Base-by-base conservation (phyloP, 2,329 filamentous ascomycete species). In the Lachnum nothofagi region DNA sequence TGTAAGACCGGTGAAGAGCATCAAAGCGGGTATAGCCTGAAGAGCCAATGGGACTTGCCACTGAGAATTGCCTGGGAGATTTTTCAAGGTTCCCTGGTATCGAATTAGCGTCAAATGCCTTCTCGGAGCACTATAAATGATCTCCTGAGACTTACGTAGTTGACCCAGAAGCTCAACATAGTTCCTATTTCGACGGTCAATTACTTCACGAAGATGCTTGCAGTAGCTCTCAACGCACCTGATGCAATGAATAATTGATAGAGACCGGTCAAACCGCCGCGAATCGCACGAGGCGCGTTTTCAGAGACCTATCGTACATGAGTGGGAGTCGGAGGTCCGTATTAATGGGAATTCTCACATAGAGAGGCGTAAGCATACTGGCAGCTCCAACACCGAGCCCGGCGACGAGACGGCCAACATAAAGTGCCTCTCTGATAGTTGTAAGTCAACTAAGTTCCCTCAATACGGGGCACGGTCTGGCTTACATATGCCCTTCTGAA, bases 11-110 rank as follows among this genome's bases (percentile, higher is more conserved):
- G 70, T 25, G 24, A 83, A 69, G 12, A 88, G 71, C 24, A 80
- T 72, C 48, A 84, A 56, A 1, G 83, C 82, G 0, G 84, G 83
- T 3, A 86, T 68, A 44, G 73, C 75, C 64, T 88, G 85, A 51
- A 86, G 72, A 8, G 78, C 74, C 3, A 88, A 70, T 0, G 85
- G 83, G 1, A 86, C 71, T 31, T 83, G 71, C 61, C 76, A 86
- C 38, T 74, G 46, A 8, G 42, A 69, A 27, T 56, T 54, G 9
- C 47, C 50, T 23, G 23, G 72, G 55, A 74, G 73, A 10, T 58
- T 55, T 16, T 44, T 41, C 34, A 59, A 44, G 16, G 52, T 53
- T 25, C 58, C 59, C 58, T 60, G 19, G 34, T 17, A 37, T 27
- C 17, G 20, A 40, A 57, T 23, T 31, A 31, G 14, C 23, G n/a